Evolutionary conservation across 257 asterid species (phyloP), one percentile per base, ranked within the genome.

Genomic region (Petunia axillaris): DNA sequence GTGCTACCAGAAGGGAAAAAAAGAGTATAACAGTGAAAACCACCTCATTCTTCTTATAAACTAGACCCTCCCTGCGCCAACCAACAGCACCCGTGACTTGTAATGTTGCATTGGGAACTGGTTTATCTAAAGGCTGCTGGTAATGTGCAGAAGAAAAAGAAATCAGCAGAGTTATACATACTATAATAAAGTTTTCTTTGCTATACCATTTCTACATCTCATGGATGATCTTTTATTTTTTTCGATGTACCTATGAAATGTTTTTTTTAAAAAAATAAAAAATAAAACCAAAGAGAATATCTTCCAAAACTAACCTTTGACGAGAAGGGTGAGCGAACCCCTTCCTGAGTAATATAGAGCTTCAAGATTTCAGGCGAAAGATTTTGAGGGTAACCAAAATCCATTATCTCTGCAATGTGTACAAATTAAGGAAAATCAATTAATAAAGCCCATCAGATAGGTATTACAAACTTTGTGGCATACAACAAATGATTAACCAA

Each of bases 61-160:
- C 89, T 78, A 96, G 98, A 71, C 99, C 99, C 89, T 96, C 98
- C 85, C 99, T 91, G 54, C 98, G 96, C 99, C 99, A 96, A 73
- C 99, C 99, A 90, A 96, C 99, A 86, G 99, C 99, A 83, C 99
- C 99, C 44, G 99, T 94, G 84, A 94, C 99, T 90, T 94, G 99
- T 79, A 96, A 88, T 82, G 99, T 96, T 58, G 99, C 99, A 85
- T 96, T 96, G 40, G 99, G 98, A 59, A 94, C 97, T 81, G 98
- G 98, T 86, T 87, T 96, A 83, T 96, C 99, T 74, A 92, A 75
- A 85, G 96, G 83, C 98, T 96, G 88, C 82, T 85, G 63, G 76
- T 83, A 35, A 75, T 65, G 65, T 82, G 71, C 62, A 80, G 74
- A 81, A 59, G 67, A 53, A 70, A 50, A 37, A 81, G 50, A 64